Conservation (phyloP, 108 stramenopile genomes). For the Craspedostauros australis region DNA sequence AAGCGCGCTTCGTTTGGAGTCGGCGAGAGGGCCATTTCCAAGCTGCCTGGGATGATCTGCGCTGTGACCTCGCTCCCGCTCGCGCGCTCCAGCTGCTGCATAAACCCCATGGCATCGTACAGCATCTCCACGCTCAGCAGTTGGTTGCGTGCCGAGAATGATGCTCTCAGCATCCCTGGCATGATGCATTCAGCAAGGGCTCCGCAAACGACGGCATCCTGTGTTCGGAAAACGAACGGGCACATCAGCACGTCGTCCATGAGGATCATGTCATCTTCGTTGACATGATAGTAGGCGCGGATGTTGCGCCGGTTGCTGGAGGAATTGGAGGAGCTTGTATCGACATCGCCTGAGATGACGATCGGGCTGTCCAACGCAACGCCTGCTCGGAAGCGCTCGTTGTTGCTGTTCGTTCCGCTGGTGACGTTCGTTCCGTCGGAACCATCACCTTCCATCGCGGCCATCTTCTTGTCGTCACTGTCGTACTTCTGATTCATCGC, state of each 20-base stretch:
- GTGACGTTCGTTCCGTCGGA: background rate
- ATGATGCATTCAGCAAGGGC: conserved; percentile 67
- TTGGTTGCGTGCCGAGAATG: conserved; percentile 62
- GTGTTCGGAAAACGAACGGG: conserved; percentile 72
- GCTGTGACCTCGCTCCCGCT: conserved; percentile 61
- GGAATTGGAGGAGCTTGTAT: conserved; percentile 24
- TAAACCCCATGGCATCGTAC: conserved; percentile 86
- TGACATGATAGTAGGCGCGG: conserved; percentile 56
- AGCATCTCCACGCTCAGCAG: conserved; percentile 66
- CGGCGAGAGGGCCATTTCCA: conserved; percentile 73
- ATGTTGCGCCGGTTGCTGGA: conserved; percentile 26
- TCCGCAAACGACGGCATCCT: conserved; percentile 70
- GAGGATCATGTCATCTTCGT: conserved; percentile 78
- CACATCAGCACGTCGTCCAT: conserved; percentile 78
- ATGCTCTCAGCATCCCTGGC: conserved; percentile 74
- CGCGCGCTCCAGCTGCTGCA: conserved; percentile 78
- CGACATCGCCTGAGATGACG: conserved; percentile 26
- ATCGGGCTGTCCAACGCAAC: background rate
- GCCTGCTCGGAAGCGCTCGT: conserved; percentile 2
- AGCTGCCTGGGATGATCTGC: conserved; percentile 72
- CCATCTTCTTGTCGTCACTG: conserved; percentile 1
- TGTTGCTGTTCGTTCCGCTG: background rate
- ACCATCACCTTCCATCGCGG: background rate
- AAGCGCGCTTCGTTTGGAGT: conserved; percentile 66
- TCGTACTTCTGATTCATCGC: background rate